These are phyloP conservation scores for Porogramme epimiltina DNA, from an alignment of 1,284 basidiomycete species.

Conservation along the genomic window DNA sequence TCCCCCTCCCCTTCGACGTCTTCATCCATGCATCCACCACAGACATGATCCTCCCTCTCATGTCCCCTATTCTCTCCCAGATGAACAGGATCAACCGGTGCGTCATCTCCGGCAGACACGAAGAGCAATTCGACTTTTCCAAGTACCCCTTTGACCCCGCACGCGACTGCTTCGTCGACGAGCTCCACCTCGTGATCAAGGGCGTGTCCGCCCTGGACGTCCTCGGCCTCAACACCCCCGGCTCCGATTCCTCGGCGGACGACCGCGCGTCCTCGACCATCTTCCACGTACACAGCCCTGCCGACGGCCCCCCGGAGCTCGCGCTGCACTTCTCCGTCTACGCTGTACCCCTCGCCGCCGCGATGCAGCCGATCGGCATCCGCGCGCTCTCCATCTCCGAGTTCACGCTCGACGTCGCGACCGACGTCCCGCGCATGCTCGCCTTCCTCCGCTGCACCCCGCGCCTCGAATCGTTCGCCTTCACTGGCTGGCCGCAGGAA, in stretches of 20 bases:
- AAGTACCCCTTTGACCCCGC: constrained; percentile 15
- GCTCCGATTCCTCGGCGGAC: constrained; percentile 11
- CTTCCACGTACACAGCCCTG: constrained; percentile 21
- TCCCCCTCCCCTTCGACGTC: constrained; percentile 55
- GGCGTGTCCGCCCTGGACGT: constrained; percentile 18
- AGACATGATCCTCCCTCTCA: constrained; percentile 58
- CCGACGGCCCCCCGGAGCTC: constrained; percentile 15
- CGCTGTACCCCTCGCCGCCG: constrained; percentile 43
- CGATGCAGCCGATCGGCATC: constrained; percentile 52
- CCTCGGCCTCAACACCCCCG: constrained; percentile 11
- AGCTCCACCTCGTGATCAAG: constrained; percentile 22
- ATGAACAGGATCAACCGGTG: constrained; percentile 58
- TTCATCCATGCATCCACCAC: constrained; percentile 49
- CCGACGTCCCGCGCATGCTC: constrained; percentile 51
- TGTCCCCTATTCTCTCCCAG: constrained; percentile 58
- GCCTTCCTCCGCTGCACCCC: constrained; percentile 61
- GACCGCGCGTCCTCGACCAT: constrained; percentile 14
- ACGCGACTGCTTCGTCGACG: constrained; percentile 15
- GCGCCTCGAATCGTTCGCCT: constrained; percentile 54
- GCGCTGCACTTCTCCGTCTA: constrained; percentile 37
- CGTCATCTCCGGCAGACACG: constrained; percentile 35
- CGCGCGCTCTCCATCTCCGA: constrained; percentile 58
- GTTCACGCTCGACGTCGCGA: constrained; percentile 35
- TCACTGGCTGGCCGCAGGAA: constrained; percentile 55
- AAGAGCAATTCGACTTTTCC: constrained; percentile 25